A percentile compares a stretch with the other conserved stretches of the same genome.
Evolutionary conservation across 2,329 filamentous ascomycete species (phyloP).

Genomic region (Moelleriella libera): DNA sequence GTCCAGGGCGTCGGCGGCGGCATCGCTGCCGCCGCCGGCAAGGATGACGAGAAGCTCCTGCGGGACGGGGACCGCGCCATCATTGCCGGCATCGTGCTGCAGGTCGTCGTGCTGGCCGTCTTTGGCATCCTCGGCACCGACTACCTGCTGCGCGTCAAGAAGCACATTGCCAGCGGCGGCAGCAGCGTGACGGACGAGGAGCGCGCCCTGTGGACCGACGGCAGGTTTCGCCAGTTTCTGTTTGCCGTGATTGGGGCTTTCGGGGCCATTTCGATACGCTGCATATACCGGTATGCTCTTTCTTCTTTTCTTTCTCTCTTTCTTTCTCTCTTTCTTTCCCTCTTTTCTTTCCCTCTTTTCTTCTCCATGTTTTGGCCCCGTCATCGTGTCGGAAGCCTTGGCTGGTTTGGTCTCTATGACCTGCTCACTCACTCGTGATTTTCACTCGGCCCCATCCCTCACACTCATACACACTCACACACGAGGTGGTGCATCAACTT

Average conservation of each 20-base stretch:
- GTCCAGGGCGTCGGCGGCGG: slow-evolving; percentile 45
- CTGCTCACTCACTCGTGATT: background rate
- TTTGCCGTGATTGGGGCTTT: slow-evolving; percentile 31
- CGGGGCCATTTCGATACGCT: slow-evolving; percentile 30
- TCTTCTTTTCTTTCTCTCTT: no score
- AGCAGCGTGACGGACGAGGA: slow-evolving; percentile 12
- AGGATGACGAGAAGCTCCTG: slow-evolving; percentile 23
- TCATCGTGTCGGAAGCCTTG: background rate
- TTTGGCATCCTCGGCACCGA: slow-evolving; percentile 31
- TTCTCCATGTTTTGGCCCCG: background rate
- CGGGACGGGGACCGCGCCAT: slow-evolving; percentile 34
- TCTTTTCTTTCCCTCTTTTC: background rate
- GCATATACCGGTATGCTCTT: slow-evolving; percentile 34
- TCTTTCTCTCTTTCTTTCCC: background rate
- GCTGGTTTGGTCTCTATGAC: background rate
- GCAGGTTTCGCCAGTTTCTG: slow-evolving; percentile 28
- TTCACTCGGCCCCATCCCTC: no score
- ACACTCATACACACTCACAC: no score
- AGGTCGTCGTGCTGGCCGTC: slow-evolving; percentile 32
- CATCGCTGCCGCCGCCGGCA: slow-evolving; percentile 33
- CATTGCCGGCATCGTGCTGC: slow-evolving; percentile 38
- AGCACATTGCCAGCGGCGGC: slow-evolving; percentile 19
- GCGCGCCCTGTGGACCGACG: slow-evolving; percentile 25
- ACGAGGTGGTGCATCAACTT: no score
- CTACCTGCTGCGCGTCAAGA: slow-evolving; percentile 27